phyloP scores from a whole-genome alignment of 2,329 filamentous ascomycete species.

The Exserohilum rostratum region DNA sequence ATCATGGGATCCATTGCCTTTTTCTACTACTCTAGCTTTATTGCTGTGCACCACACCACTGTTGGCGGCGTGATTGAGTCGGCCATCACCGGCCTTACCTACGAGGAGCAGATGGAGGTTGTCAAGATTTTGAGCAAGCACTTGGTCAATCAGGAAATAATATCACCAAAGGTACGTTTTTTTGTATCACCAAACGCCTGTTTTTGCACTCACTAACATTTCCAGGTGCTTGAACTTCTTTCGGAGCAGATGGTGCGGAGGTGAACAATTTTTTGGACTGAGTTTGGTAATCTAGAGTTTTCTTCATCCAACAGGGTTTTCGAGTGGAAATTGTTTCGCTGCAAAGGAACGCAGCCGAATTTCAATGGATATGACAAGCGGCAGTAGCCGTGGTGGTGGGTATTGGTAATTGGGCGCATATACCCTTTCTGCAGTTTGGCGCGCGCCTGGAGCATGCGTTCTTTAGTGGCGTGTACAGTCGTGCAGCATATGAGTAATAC shows the following conservation, averaged over 20 bases:
- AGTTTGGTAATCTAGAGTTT: background rate
- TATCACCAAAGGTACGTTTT: conserved; percentile 59
- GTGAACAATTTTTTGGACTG: conserved; percentile 9
- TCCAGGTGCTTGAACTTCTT: conserved; percentile 35
- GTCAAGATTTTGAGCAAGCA: conserved; percentile 68
- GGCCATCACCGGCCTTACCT: conserved; percentile 84
- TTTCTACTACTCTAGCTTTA: conserved; percentile 98
- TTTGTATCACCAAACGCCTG: too few species aligned
- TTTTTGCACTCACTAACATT: conserved; percentile 5
- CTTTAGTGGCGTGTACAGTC: background rate
- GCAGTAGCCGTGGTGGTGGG: background rate
- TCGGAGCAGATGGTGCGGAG: conserved; percentile 28
- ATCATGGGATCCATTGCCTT: conserved; percentile 99
- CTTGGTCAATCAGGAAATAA: conserved; percentile 66
- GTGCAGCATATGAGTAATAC: conserved; percentile 5
- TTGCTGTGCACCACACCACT: conserved; percentile 83
- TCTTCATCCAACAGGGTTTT: background rate
- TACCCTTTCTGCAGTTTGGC: conserved; percentile 11
- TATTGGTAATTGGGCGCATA: conserved; percentile 14
- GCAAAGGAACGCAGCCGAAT: conserved; percentile 1
- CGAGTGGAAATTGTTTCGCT: background rate
- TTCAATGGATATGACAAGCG: conserved; percentile 4
- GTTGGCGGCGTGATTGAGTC: conserved; percentile 88
- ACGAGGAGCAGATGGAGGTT: conserved; percentile 87
- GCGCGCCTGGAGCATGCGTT: conserved; percentile 1